phyloP scores from a whole-genome alignment of 805 yeast species.

The Naumovozyma castellii region DNA sequence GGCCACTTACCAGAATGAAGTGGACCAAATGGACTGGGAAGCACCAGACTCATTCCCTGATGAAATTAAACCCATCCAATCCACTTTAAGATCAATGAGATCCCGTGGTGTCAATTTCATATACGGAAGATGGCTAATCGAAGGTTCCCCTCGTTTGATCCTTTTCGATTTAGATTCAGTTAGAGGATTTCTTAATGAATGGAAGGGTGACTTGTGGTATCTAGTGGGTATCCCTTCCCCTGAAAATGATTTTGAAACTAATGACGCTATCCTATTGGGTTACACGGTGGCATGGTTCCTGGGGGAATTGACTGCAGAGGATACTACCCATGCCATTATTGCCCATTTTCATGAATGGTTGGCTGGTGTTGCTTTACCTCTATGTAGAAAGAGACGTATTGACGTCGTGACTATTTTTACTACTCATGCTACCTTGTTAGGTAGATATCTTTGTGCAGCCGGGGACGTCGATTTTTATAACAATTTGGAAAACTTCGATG shows the following conservation, averaged over 20 bases:
- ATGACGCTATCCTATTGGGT: slow-evolving; percentile 87
- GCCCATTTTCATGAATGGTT: slow-evolving; percentile 97
- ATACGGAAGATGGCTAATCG: slow-evolving; percentile 94
- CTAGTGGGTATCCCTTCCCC: slow-evolving; percentile 91
- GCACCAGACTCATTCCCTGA: slow-evolving; percentile 33
- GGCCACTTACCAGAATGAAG: slow-evolving; percentile 66
- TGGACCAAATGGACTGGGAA: slow-evolving; percentile 58
- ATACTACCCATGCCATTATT: slow-evolving; percentile 78
- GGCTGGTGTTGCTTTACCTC: slow-evolving; percentile 91
- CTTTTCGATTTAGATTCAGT: slow-evolving; percentile 82
- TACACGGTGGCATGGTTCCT: slow-evolving; percentile 94
- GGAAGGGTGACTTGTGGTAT: slow-evolving; percentile 92
- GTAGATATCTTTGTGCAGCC: slow-evolving; percentile 92
- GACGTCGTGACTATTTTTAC: slow-evolving; percentile 95
- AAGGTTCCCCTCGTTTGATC: slow-evolving; percentile 91
- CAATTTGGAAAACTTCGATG: slow-evolving; percentile 80
- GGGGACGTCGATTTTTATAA: slow-evolving; percentile 95
- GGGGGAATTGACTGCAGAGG: slow-evolving; percentile 83
- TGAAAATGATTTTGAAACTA: slow-evolving; percentile 75
- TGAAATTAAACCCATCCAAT: slow-evolving; percentile 22
- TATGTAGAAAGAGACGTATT: slow-evolving; percentile 81
- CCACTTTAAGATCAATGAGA: slow-evolving; percentile 66
- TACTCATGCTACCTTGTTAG: slow-evolving; percentile 92
- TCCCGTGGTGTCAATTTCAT: slow-evolving; percentile 72
- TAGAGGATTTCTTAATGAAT: slow-evolving; percentile 60